These are phyloP conservation scores for Cinnamomum micranthum DNA, from an alignment of 164 flowering plant species.

Conservation along the genomic window DNA sequence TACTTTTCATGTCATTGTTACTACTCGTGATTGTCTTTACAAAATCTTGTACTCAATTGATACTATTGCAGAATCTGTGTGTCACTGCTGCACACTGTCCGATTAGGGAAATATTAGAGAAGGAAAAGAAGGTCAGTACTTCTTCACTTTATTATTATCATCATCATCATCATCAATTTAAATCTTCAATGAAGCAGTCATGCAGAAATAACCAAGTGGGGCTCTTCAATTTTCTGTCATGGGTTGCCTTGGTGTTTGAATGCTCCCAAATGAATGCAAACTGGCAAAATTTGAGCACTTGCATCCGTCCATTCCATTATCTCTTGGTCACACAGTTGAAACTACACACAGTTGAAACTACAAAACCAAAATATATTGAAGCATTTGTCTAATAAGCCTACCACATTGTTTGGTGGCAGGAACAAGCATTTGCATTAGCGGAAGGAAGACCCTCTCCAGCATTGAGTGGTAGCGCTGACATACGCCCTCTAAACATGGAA, in stretches of 20 bases:
- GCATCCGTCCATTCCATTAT: no score
- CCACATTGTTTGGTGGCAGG: slow-evolving; percentile 39
- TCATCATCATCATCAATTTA: no score
- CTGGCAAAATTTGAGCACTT: no score
- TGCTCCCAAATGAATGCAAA: no score
- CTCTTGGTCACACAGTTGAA: no score
- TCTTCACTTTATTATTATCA: no score
- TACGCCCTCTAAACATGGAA: slow-evolving; percentile 63
- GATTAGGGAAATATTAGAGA: slow-evolving; percentile 79
- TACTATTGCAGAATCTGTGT: slow-evolving; percentile 69
- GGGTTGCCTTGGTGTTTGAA: no score
- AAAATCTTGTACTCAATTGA: not conserved
- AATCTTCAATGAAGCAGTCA: no score
- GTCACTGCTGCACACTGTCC: slow-evolving; percentile 95
- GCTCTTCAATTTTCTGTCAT: no score
- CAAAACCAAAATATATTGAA: no score
- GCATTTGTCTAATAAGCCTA: not conserved
- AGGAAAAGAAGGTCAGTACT: slow-evolving; percentile 72
- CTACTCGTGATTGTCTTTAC: slow-evolving; percentile 3
- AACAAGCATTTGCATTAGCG: slow-evolving; percentile 56
- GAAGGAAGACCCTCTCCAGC: slow-evolving; percentile 75
- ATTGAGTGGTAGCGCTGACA: slow-evolving; percentile 69
- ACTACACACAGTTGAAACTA: no score
- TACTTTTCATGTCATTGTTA: not conserved
- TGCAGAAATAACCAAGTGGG: no score